phyloP scores from a whole-genome alignment of 2,329 filamentous ascomycete genomes.

The Monilinia aucupariae region DNA sequence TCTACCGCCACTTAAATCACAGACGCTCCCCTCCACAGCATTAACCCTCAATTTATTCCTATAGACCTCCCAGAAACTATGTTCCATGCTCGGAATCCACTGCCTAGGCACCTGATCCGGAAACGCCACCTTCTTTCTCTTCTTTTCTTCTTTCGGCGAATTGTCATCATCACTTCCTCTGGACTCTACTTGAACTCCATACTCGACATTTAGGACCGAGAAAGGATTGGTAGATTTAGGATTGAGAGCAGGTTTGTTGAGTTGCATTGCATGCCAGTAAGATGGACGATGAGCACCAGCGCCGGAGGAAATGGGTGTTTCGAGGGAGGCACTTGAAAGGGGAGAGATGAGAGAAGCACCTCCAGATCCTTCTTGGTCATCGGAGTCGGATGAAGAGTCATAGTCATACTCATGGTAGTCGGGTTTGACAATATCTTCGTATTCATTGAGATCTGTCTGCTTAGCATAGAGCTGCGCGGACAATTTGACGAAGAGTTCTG shows the following conservation, averaged over 20 bases:
- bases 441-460: neutral
- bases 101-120: slow-evolving; percentile 9
- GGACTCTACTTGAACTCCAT: neutral
- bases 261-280: slow-evolving; percentile 18
- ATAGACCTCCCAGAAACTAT: slow-evolving; percentile 33
- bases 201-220: neutral
- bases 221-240: neutral
- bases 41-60: slow-evolving; percentile 35
- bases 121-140: slow-evolving; percentile 6
- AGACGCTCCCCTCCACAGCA: slow-evolving; percentile 30
- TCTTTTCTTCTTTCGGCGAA: neutral
- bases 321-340: neutral
- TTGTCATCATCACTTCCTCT: neutral
- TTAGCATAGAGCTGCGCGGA: slow-evolving; percentile 26
- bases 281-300: neutral
- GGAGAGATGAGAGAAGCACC: slow-evolving; percentile 3
- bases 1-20: slow-evolving; percentile 21
- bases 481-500: slow-evolving; percentile 38
- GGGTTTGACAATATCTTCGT: neutral
- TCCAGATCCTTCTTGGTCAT: slow-evolving; percentile 15
- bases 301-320: neutral
- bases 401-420: slow-evolving; percentile 13
- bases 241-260: neutral
- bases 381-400: neutral
- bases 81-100: slow-evolving; percentile 24